These are phyloP conservation scores for Claviceps quebecensis DNA, from an alignment of 2,329 filamentous ascomycete species.

Conservation along the genomic window DNA sequence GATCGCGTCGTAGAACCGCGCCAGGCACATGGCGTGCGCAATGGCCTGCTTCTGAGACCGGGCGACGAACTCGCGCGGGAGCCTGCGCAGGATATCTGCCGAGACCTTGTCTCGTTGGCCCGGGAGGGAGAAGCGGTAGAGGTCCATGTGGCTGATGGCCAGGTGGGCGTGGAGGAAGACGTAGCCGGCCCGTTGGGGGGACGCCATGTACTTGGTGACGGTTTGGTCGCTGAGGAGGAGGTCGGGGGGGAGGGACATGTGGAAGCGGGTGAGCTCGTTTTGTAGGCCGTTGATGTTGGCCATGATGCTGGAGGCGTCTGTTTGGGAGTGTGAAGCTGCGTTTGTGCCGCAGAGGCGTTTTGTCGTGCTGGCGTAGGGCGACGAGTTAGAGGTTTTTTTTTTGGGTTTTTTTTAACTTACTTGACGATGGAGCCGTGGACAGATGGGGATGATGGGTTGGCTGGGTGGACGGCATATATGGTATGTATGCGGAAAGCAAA, in stretches of 20 bases:
- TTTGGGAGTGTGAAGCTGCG: constrained; percentile 8
- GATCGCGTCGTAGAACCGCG: constrained; percentile 22
- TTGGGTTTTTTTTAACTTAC: no score
- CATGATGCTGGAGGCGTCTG: constrained; percentile 25
- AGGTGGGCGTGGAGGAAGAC: constrained; percentile 24
- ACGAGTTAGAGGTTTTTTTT: background rate
- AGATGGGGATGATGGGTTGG: background rate
- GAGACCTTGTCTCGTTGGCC: constrained; percentile 19
- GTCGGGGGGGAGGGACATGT: constrained; percentile 20
- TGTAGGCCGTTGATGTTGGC: constrained; percentile 23
- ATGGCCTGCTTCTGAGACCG: constrained; percentile 25
- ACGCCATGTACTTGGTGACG: constrained; percentile 17
- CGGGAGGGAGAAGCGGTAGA: constrained; percentile 26
- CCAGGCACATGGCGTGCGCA: constrained; percentile 23
- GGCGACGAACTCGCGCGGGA: constrained; percentile 22
- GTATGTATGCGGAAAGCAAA: background rate
- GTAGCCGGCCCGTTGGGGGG: constrained; percentile 19
- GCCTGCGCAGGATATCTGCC: constrained; percentile 18
- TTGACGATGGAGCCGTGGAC: background rate
- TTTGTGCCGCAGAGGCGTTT: constrained; percentile 13
- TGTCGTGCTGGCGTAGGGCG: constrained; percentile 10
- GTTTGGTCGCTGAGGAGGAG: constrained; percentile 21
- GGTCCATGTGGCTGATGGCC: constrained; percentile 22
- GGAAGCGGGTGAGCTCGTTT: constrained; percentile 22
- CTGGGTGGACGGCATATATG: background rate